phyloP scores from a whole-genome alignment of 1,284 basidiomycete genomes.

The Bondarzewia mesenterica region DNA sequence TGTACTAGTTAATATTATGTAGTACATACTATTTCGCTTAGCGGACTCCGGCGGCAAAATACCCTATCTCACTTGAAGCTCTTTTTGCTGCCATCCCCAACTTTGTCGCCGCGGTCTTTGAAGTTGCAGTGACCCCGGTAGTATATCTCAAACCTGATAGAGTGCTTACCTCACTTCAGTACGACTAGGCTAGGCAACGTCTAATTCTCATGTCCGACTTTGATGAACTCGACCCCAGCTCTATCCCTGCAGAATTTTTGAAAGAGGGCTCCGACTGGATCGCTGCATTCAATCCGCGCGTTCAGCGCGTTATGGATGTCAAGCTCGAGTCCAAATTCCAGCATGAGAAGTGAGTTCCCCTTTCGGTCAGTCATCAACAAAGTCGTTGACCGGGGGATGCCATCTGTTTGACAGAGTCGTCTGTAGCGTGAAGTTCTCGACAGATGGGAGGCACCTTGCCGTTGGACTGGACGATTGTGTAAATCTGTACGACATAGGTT shows the following conservation, averaged over 20 bases:
- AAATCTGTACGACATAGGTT: constrained; percentile 71
- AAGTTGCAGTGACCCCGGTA: too few relatives aligned
- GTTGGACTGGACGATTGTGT: constrained; percentile 75
- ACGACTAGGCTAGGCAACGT: too few relatives aligned
- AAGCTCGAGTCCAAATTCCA: constrained; percentile 17
- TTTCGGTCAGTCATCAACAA: too few relatives aligned
- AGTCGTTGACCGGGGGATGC: too few relatives aligned
- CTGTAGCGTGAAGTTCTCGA: constrained; percentile 76
- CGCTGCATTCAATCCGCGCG: constrained; percentile 26
- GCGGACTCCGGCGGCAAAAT: too few relatives aligned
- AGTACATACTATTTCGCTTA: too few relatives aligned
- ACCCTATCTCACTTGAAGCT: too few relatives aligned
- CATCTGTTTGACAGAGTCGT: constrained; percentile 52
- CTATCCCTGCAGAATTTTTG: constrained; percentile 23
- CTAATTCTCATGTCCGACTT: constrained; percentile 16
- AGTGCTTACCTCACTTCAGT: too few relatives aligned
- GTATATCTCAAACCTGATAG: too few relatives aligned
- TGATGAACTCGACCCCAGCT: constrained; percentile 20
- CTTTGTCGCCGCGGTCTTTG: too few relatives aligned
- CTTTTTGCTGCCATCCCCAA: too few relatives aligned
- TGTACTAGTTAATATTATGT: too few relatives aligned
- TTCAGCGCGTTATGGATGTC: constrained; percentile 28
- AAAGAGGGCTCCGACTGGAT: constrained; percentile 29
- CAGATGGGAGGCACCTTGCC: constrained; percentile 73
- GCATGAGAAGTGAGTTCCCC: constrained; percentile 22